Evolutionary conservation across 192 early-diverging fungal genomes (phyloP), one percentile per base, ranked within the genome.

Genomic region (Spizellomyces punctatus): DNA sequence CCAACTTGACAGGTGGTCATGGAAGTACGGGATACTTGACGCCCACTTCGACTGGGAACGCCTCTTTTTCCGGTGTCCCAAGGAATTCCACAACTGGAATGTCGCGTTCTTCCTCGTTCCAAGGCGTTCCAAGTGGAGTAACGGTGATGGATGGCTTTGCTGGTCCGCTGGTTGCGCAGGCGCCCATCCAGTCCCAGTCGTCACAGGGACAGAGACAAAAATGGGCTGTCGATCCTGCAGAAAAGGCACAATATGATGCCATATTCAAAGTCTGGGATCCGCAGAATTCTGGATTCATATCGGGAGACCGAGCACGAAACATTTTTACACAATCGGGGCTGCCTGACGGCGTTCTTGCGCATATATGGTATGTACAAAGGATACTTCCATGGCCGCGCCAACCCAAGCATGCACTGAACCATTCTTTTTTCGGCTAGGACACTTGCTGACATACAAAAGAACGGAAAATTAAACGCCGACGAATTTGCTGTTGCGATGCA

Each of bases 401-500:
- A 36, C 27, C 27, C 27, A 36, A 0, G 27, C 27, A 36, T 36
- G 27, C 27, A 36, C 27, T 36, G 27, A 48, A 36, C 7, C 48
- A 46, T 9, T 16, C 49, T 46, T 47, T 78, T 47, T 47, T 10
- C n/a, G 17, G 36, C 45, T 69, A 92, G 91, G 91, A 82, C 70
- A 59, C 81, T 95, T 6, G 84, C 91, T 36, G 93, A 93, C 81
- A 89, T 87, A 5, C 88, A 93, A 72, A 88, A 90, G 61, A 81
- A 86, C 64, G 96, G 95, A 49, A 95, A 95, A 74, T 88, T 99
- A 60, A 95, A 97, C 70, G 72, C 88, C 16, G 93, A 96, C 80
- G 96, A 97, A 78, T 99, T 99, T 74, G 90, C 94, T 46, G 93
- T 97, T 9, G 95, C 95, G 21, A 99, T 99, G 96, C 94, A 97